A percentile compares a stretch with the other conserved stretches of the same genome.
Evolutionary conservation across 176 grass and related monocot species (phyloP).

Genomic region (Thalia dealbata): DNA sequence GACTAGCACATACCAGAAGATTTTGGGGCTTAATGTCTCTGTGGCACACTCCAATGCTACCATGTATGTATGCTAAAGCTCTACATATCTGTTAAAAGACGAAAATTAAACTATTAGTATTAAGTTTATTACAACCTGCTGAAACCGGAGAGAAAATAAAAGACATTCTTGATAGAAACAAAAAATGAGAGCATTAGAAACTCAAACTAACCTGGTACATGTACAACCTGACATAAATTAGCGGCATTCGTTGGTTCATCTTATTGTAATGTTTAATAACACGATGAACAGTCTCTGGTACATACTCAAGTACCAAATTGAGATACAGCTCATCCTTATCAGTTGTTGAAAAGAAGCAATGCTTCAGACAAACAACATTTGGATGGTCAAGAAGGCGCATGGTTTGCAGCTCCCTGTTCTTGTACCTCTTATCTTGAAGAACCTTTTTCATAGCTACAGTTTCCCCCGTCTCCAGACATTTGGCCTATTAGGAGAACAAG

Average conservation of each 20-base stretch:
- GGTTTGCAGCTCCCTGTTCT: conserved; percentile 79
- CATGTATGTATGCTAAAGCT: conserved; percentile 62
- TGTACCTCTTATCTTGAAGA: conserved; percentile 70
- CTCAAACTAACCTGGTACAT: conserved; percentile 65
- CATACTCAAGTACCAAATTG: conserved; percentile 80
- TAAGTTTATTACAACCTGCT: neutral
- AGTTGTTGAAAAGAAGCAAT: conserved; percentile 71
- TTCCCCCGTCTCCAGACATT: conserved; percentile 60
- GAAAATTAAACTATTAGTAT: neutral
- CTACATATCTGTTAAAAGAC: conserved; percentile 56
- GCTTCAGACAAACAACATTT: conserved; percentile 58
- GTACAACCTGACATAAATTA: conserved; percentile 76
- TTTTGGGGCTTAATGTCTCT: conserved; percentile 93
- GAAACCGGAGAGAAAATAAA: neutral
- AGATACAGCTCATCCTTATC: conserved; percentile 71
- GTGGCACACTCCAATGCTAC: conserved; percentile 60
- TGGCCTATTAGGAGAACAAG: conserved; percentile 42
- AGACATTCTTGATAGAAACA: neutral
- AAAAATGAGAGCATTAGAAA: conserved; percentile 3
- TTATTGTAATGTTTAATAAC: conserved; percentile 70
- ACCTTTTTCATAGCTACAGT: conserved; percentile 82
- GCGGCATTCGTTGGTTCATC: conserved; percentile 59
- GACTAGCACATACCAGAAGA: conserved; percentile 43
- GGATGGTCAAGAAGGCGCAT: conserved; percentile 78
- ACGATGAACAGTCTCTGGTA: conserved; percentile 75